Percentiles rank a stretch among this genome's conserved stretches.
These are phyloP conservation scores for Sphagnum magellanicum DNA, from an alignment of 228 moss, liverwort and hornwort species.

Conservation along the genomic window DNA sequence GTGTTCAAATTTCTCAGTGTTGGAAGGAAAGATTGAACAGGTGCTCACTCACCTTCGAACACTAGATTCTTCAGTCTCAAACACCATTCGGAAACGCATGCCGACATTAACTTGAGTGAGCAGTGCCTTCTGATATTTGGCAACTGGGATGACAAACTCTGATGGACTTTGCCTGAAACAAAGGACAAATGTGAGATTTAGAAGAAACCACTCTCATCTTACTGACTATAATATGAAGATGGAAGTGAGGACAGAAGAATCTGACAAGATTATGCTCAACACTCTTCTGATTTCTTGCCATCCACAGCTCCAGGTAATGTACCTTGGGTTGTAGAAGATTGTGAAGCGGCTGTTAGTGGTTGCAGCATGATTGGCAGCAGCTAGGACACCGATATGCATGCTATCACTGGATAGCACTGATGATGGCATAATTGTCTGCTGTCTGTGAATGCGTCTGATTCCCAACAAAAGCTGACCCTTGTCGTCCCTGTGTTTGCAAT, in stretches of 20 bases:
- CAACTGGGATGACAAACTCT: conserved; percentile 85
- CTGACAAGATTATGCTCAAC: too few relatives aligned
- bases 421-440: conserved; percentile 86
- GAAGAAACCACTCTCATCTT: too few relatives aligned
- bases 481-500: conserved; percentile 51
- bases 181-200: too few relatives aligned
- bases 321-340: conserved; percentile 98
- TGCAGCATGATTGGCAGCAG: conserved; percentile 94
- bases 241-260: too few relatives aligned
- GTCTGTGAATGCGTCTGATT: conserved; percentile 87
- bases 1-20: too few relatives aligned
- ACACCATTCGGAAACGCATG: conserved; percentile 99
- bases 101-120: conserved; percentile 79
- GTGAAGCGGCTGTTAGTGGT: conserved; percentile 85
- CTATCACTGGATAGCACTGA: conserved; percentile 93
- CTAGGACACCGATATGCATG: conserved; percentile 99
- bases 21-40: too few relatives aligned
- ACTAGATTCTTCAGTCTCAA: conserved; percentile 96
- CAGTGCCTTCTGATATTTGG: conserved; percentile 87
- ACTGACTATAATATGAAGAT: too few relatives aligned
- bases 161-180: conserved; percentile 87
- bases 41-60: conserved; percentile 61
- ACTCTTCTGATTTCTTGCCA: too few relatives aligned
- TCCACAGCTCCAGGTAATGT: neutral
- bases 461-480: conserved; percentile 91